phyloP scores from a whole-genome alignment of 352 stramenopile genomes.

The Phytophthora hybrid region DNA sequence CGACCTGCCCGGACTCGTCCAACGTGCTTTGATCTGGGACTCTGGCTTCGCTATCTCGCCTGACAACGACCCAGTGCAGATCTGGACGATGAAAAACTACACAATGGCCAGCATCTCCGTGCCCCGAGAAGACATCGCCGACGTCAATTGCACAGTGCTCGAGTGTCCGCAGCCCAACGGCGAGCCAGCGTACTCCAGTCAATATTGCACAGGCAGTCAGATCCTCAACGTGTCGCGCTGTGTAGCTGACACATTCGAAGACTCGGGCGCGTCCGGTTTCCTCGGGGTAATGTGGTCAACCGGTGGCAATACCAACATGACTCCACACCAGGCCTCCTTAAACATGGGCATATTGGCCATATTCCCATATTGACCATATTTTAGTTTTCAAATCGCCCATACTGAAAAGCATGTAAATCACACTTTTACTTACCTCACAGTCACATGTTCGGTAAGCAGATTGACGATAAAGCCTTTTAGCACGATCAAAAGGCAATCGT shows the following conservation, averaged over 20 bases:
- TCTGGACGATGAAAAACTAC: constrained; percentile 32
- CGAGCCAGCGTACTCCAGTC: constrained; percentile 14
- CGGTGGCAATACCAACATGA: constrained; percentile 27
- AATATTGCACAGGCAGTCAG: constrained; percentile 44
- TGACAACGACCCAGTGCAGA: constrained; percentile 25
- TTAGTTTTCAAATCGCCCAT: too few species aligned
- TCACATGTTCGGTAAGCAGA: too few species aligned
- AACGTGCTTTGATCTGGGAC: constrained; percentile 52
- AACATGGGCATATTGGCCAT: too few species aligned
- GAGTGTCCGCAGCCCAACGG: constrained; percentile 39
- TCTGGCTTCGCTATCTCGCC: constrained; percentile 39
- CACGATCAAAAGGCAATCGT: too few species aligned
- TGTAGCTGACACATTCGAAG: constrained; percentile 34
- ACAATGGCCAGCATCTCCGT: constrained; percentile 43
- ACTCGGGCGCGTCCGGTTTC: constrained; percentile 4
- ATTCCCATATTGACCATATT: too few species aligned
- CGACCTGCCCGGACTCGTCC: constrained; percentile 39
- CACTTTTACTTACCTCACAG: too few species aligned
- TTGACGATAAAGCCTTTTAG: too few species aligned
- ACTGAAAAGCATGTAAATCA: too few species aligned
- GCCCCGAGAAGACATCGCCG: constrained; percentile 16
- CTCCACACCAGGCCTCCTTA: too few species aligned
- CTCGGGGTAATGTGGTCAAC: constrained; percentile 44
- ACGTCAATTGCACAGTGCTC: constrained; percentile 31
- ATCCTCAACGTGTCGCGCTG: constrained; percentile 49